Evolutionary conservation across 2,329 filamentous ascomycete species (phyloP), one percentile per base, ranked within the genome.

Genomic region (Pleomassaria siparia): DNA sequence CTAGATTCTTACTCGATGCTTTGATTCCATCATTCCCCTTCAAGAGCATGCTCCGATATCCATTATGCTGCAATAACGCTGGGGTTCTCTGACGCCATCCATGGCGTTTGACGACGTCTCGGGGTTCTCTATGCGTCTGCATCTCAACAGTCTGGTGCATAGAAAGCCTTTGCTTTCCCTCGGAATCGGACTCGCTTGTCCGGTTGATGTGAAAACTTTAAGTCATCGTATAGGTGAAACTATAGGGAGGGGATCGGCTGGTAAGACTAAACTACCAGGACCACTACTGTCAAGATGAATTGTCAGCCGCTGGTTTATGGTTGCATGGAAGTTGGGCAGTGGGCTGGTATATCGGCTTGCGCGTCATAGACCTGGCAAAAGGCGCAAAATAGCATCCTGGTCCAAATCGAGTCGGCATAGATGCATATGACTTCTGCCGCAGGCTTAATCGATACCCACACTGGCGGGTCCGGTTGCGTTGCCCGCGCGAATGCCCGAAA

Each of bases 321-420:
- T 18, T 43, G 44, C 49, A 44, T 50, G 56, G 55, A 58, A 52
- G 51, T 54, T 59, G 54, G 55, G 48, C 49, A 49, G n/a, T n/a
- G n/a, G n/a, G n/a, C 47, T 47, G 44, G 39, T 40, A 56, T 22
- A 49, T 32, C 45, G 43, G 44, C 32, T 24, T 30, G 18, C 15
- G 44, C 47, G 42, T 37, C 40, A 47, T 50, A 22, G 30, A 21
- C 44, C 39, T 36, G 30, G 47, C n/a, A 22, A 33, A 49, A 47
- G 42, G 51, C 42, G 46, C 46, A 53, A 47, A 35, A 51, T 54
- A 41, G 49, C 37, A 40, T 40, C 22, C 45, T 40, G 18, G 22
- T n/a, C n/a, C n/a, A n/a, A 40, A 29, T 20, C 37, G 13, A 26
- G 37, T 40, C 35, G 35, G 18, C n/a, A n/a, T n/a, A n/a, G n/a